Evolutionary conservation across 2,329 filamentous ascomycete species (phyloP), one percentile per base, ranked within the genome.

Genomic region (Aspergillus sp.): DNA sequence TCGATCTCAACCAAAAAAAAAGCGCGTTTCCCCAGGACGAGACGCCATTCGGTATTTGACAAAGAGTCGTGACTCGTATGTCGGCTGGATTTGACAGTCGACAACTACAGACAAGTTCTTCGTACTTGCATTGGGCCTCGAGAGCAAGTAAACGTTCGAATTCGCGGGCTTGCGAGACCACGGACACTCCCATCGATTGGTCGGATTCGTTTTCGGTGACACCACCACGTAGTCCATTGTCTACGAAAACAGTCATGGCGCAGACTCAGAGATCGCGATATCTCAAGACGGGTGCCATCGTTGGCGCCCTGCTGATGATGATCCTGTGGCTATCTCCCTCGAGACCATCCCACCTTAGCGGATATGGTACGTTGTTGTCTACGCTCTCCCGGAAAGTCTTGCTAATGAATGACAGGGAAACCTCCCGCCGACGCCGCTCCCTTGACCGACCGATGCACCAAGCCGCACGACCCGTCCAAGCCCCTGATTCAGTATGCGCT

Each of bases 401-500:
- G 7, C 52, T 45, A 51, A 49, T 36, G 20, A 21, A 53, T 21
- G 19, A n/a, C 25, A 70, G 68, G 58, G 45, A 58, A 64, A 59
- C 38, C 64, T 7, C 54, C 66, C 41, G 51, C 58, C 38, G 50
- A 57, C 32, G 48, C 56, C 45, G 45, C 58, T 81, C 86, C 65
- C 83, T 83, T 61, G 86, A 64, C 88, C 58, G 80, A 83, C 41
- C 88, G 84, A 76, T 99, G 94, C 81, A 85, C 86, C 54, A 89
- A 87, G 69, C 91, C 94, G 40, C 87, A 83, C 76, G 90, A 91
- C 64, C 86, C 88, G 66, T 88, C 91, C 60, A 97, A 97, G 78
- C 93, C 94, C 46, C 84, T 99, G 61, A 87, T 97, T 57, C 94
- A 99, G 71, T 99, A 97, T 77, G 95, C 94, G 56, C 83, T 97